These are phyloP conservation scores for Chaetothyriales sp. DNA, from an alignment of 2,329 filamentous ascomycete species.

Conservation along the genomic window DNA sequence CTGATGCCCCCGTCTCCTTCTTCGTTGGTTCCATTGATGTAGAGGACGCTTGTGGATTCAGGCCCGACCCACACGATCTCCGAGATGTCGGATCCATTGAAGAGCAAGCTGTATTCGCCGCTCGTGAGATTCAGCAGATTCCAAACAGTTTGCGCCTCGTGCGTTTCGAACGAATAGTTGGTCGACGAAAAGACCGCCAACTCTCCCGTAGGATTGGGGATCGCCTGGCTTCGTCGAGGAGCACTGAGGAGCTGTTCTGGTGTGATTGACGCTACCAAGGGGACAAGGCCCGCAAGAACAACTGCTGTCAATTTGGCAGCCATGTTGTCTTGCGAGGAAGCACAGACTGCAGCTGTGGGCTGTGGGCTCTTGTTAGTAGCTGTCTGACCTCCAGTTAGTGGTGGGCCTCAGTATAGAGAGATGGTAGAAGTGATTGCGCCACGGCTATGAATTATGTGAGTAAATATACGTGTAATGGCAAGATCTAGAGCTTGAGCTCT, in stretches of 20 bases:
- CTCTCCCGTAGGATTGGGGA: constrained; percentile 27
- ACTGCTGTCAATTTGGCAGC: not conserved
- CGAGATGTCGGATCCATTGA: constrained; percentile 47
- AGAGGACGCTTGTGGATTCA: constrained; percentile 45
- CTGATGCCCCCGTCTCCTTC: constrained; percentile 26
- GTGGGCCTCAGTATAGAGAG: not conserved
- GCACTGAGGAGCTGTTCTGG: constrained; percentile 23
- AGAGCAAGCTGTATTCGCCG: constrained; percentile 50
- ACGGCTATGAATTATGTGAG: not conserved
- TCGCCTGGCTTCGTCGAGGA: constrained; percentile 23
- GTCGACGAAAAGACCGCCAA: constrained; percentile 43
- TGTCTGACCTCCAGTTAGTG: not conserved
- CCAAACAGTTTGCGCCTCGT: constrained; percentile 49
- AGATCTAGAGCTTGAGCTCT: not conserved
- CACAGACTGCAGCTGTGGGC: not conserved
- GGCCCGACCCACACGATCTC: constrained; percentile 61
- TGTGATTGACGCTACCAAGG: constrained; percentile 16
- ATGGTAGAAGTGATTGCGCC: not conserved
- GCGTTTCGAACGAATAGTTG: constrained; percentile 64
- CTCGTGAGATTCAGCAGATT: constrained; percentile 55
- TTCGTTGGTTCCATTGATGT: constrained; percentile 34
- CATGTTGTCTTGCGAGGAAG: not conserved
- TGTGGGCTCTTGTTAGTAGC: not conserved
- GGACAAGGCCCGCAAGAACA: constrained; percentile 13
- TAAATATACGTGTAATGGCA: not conserved